phyloP scores from a whole-genome alignment of 768 basidiomycete species.

The Trametes villosa region DNA sequence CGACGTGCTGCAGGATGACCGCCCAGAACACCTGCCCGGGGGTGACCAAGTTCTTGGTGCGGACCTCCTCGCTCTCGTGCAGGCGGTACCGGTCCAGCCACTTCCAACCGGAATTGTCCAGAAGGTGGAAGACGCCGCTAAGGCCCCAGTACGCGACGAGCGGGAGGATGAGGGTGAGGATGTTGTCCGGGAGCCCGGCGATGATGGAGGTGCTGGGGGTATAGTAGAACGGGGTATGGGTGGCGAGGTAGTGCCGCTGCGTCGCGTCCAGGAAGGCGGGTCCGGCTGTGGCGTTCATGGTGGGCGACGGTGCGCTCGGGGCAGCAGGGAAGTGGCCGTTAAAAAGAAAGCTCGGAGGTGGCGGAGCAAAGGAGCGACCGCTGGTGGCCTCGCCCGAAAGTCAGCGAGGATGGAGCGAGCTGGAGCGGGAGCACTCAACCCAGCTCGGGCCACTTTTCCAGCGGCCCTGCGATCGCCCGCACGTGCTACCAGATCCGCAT shows the following conservation, averaged over 20 bases:
- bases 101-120: slow-evolving; percentile 79
- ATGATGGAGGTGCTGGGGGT: slow-evolving; percentile 22
- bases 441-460: not conserved
- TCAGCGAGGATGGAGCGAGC: no score
- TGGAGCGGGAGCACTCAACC: no score
- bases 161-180: slow-evolving; percentile 74
- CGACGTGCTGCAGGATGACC: slow-evolving; percentile 82
- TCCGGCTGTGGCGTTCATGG: slow-evolving; percentile 29
- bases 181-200: slow-evolving; percentile 61
- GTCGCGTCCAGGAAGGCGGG: slow-evolving; percentile 23
- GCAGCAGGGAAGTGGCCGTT: not conserved
- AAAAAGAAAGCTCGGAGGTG: not conserved
- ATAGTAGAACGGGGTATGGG: slow-evolving; percentile 33
- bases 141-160: slow-evolving; percentile 83
- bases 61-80: slow-evolving; percentile 84
- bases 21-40: slow-evolving; percentile 73
- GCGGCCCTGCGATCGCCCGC: not conserved
- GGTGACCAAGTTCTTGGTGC: slow-evolving; percentile 73
- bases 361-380: not conserved
- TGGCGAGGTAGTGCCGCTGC: slow-evolving; percentile 29
- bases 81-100: slow-evolving; percentile 86
- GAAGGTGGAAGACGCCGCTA: slow-evolving; percentile 77
- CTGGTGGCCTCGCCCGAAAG: not conserved
- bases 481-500: slow-evolving; percentile 10
- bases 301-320: not conserved